Base-by-base conservation (phyloP, 139 green algal species). In the Chlamydomonas incerta region DNA sequence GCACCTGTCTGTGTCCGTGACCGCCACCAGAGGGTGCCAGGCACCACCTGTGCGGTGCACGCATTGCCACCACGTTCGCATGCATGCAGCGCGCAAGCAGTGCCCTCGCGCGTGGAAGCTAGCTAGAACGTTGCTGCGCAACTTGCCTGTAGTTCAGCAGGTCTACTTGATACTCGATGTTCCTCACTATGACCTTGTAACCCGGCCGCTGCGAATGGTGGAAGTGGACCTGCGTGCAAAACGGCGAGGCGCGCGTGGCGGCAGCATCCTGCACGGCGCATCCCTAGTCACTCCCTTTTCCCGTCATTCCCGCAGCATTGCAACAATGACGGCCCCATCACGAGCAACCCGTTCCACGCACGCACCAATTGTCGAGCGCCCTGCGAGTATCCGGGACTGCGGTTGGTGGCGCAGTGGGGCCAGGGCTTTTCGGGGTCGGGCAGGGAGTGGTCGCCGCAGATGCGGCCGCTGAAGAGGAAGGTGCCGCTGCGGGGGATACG, bases 1-100 rank as follows among this genome's bases (percentile, higher is more conserved):
- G 14, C 47, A 91, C 85, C 79, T 91, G 87, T 6, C 87, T 69
- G 63, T 91, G 83, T 13, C 83, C 88, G 28, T 91, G 88, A 24
- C 88, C 88, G 13, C 88, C 88, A 10, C 88, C 88, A 0, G 88
- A 87, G 28, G 83, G 83, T 2, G 88, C 77, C 31, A 91, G 70
- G 72, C 88, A 91, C 75, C 86, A 84, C 63, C 77, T 84, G 77
- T 35, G n/a, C n/a, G n/a, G n/a, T n/a, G n/a, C n/a, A n/a, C n/a
- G n/a, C n/a, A n/a, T n/a, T n/a, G n/a, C n/a, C n/a, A n/a, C n/a
- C n/a, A n/a, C n/a, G n/a, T n/a, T n/a, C n/a, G n/a, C n/a, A n/a
- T n/a, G n/a, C n/a, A n/a, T n/a, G n/a, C n/a, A n/a, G n/a, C n/a
- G n/a, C n/a, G n/a, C n/a, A n/a, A n/a, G n/a, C n/a, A n/a, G n/a